phyloP scores from a whole-genome alignment of 2,329 filamentous ascomycete genomes.

The Septoria linicola region DNA sequence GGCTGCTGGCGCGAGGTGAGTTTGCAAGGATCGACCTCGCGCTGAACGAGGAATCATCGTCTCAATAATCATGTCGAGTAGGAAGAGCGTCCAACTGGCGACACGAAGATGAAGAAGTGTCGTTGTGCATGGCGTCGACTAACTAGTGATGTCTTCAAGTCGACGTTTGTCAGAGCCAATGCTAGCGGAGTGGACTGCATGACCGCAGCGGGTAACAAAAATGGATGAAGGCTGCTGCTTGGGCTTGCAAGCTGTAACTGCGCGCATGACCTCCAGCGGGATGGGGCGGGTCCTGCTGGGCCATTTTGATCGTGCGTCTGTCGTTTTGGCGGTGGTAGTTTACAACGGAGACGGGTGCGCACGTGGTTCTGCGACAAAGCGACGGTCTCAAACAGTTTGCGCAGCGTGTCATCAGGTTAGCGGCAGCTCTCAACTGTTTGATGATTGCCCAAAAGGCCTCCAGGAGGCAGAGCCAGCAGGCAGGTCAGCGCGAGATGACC shows the following conservation, averaged over 20 bases:
- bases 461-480: neutral
- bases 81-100: too few relatives aligned
- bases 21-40: neutral
- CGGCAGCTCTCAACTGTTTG: neutral
- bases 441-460: neutral
- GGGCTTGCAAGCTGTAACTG: conserved; percentile 11
- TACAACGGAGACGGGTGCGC: conserved; percentile 47
- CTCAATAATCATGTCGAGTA: neutral
- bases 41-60: neutral
- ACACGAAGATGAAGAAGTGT: too few relatives aligned
- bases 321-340: neutral
- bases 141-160: too few relatives aligned
- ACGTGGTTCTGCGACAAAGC: conserved; percentile 88
- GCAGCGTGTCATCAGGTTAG: too few relatives aligned
- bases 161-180: too few relatives aligned
- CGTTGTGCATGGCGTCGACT: too few relatives aligned
- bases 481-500: too few relatives aligned
- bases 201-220: neutral
- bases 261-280: conserved; percentile 3
- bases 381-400: conserved; percentile 72
- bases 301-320: conserved; percentile 4
- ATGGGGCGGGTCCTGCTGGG: neutral
- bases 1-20: neutral
- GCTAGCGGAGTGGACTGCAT: too few relatives aligned
- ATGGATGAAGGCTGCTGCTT: conserved; percentile 2